These are phyloP conservation scores for Populus alba DNA, from an alignment of 345 rosid genomes.

Conservation along the genomic window DNA sequence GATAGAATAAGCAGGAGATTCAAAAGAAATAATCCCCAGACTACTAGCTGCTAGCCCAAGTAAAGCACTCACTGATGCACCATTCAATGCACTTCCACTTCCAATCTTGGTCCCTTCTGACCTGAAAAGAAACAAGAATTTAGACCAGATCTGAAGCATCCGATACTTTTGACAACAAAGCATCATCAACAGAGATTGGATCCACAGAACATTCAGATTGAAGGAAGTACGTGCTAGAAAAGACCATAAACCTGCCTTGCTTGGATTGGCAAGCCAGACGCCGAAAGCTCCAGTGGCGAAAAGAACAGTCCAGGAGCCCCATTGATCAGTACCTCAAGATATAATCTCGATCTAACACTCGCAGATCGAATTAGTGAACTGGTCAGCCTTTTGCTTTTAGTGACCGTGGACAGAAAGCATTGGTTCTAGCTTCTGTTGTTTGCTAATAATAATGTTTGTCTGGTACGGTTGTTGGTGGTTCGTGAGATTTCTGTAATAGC, in stretches of 20 bases:
- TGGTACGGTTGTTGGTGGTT: neutral
- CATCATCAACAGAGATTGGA: too few species aligned
- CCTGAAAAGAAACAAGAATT: conserved; percentile 31
- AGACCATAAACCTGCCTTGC: too few species aligned
- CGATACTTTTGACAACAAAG: neutral
- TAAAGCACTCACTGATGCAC: conserved; percentile 81
- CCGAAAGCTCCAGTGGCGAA: conserved; percentile 73
- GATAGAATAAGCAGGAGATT: conserved; percentile 56
- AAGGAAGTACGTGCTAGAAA: too few species aligned
- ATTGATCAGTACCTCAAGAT: conserved; percentile 40
- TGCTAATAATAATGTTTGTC: neutral
- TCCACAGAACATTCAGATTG: too few species aligned
- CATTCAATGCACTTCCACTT: conserved; percentile 70
- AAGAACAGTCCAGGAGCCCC: conserved; percentile 90
- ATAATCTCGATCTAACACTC: conserved; percentile 42
- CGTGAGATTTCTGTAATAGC: neutral
- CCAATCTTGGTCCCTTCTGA: conserved; percentile 86
- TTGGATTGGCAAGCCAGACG: conserved; percentile 50
- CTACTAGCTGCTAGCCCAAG: conserved; percentile 80
- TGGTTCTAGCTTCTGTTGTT: conserved; percentile 7
- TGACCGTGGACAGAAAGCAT: conserved; percentile 26
- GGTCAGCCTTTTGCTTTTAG: neutral
- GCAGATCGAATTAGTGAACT: conserved; percentile 29
- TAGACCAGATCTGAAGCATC: neutral
- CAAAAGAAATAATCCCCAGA: conserved; percentile 65